Percentiles rank a stretch among this genome's conserved stretches.
These are phyloP conservation scores for Xylaria sp. DNA, from an alignment of 2,329 filamentous ascomycete genomes.

Conservation along the genomic window DNA sequence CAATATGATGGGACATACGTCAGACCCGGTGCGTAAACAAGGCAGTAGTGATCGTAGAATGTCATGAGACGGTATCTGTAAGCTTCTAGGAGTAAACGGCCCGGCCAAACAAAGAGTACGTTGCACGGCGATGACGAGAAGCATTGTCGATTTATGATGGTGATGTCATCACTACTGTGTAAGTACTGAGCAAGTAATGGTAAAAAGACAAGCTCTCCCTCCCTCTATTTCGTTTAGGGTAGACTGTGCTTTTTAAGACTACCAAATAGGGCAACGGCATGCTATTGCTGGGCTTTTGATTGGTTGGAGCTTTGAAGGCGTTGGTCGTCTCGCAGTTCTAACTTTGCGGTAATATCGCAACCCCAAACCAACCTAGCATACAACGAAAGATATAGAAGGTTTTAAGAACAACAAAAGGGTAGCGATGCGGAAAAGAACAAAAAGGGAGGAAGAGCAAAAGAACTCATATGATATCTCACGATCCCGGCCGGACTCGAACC, in stretches of 20 bases:
- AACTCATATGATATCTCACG: neutral
- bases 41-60: slow-evolving; percentile 3
- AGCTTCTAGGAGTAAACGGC: neutral
- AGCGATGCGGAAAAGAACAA: too few relatives aligned
- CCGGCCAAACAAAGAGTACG: slow-evolving; percentile 10
- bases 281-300: neutral
- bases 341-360: too few relatives aligned
- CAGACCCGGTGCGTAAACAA: slow-evolving; percentile 13
- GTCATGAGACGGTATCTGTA: neutral
- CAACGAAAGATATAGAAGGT: too few relatives aligned
- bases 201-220: neutral
- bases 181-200: neutral
- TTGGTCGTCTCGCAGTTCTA: too few relatives aligned
- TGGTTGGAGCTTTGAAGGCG: slow-evolving; percentile 1
- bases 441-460: too few relatives aligned
- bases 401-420: too few relatives aligned
- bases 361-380: too few relatives aligned
- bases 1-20: slow-evolving; percentile 10
- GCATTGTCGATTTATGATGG: slow-evolving; percentile 1
- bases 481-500: neutral
- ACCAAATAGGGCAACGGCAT: slow-evolving; percentile 5
- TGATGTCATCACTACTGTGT: slow-evolving; percentile 22
- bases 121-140: slow-evolving; percentile 20
- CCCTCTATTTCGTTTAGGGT: neutral
- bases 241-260: slow-evolving; percentile 1